These are phyloP conservation scores for Erythrophleum fordii DNA, from an alignment of 306 rosid genomes.

Conservation along the genomic window DNA sequence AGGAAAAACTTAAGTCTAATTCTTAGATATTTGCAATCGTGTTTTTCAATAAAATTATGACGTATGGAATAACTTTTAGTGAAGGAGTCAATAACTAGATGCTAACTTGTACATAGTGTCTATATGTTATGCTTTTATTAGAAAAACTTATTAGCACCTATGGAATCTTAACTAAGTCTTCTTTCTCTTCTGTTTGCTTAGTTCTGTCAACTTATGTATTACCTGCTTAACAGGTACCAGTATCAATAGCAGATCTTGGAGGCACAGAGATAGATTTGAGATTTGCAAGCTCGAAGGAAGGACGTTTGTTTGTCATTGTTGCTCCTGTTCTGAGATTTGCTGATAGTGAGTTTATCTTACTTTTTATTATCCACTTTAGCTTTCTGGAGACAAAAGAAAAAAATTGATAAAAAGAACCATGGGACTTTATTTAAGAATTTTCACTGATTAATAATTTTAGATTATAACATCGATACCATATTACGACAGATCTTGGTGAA, in stretches of 20 bases:
- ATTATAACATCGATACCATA: constrained; percentile 29
- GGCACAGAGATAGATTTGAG: constrained; percentile 98
- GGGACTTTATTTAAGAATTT: constrained; percentile 1
- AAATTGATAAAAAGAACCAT: neutral
- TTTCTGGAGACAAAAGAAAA: constrained; percentile 22
- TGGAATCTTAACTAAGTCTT: neutral
- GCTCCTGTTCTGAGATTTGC: constrained; percentile 95
- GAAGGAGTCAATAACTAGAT: neutral
- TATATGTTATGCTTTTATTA: neutral
- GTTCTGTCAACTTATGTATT: constrained; percentile 12
- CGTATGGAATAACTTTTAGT: neutral
- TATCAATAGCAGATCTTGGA: constrained; percentile 99
- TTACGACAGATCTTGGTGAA: constrained; percentile 69
- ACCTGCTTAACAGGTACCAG: constrained; percentile 76
- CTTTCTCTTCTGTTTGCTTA: neutral
- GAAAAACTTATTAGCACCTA: neutral
- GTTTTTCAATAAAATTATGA: neutral
- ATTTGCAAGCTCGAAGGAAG: constrained; percentile 80
- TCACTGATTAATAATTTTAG: neutral
- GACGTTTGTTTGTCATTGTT: constrained; percentile 82
- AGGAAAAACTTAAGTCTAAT: neutral
- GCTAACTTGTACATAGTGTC: neutral
- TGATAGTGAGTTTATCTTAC: constrained; percentile 57
- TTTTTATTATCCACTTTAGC: neutral
- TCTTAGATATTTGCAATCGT: neutral